Conservation (phyloP, 495 filamentous ascomycete genomes). For the Neurospora sp. region DNA sequence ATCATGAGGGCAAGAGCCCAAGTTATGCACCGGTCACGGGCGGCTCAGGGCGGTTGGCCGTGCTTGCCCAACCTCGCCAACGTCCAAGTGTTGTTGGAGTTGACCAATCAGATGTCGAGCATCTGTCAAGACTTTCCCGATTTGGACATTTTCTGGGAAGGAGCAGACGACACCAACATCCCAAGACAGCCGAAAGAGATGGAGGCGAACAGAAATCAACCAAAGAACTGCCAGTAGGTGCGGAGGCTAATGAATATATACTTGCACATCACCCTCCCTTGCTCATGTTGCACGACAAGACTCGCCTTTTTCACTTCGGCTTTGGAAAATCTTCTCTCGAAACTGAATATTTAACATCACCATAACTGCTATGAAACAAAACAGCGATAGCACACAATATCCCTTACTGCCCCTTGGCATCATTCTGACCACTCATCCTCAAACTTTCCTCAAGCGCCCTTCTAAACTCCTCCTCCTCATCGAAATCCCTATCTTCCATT, state of each 20-base stretch:
- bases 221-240: too few species aligned
- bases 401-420: not conserved
- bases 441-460: constrained; percentile 39
- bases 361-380: not conserved
- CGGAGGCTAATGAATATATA: not conserved
- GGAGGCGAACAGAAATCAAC: too few species aligned
- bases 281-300: not conserved
- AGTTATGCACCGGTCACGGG: not conserved
- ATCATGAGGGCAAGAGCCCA: not conserved
- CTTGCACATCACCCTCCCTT: not conserved
- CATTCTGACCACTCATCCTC: constrained; percentile 11
- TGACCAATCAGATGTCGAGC: not conserved
- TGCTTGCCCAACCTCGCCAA: not conserved
- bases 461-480: constrained; percentile 35
- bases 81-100: not conserved
- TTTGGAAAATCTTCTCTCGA: not conserved
- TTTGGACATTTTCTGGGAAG: not conserved
- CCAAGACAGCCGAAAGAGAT: too few species aligned
- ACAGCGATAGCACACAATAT: not conserved
- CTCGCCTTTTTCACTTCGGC: not conserved
- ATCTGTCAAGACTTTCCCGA: not conserved
- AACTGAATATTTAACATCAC: not conserved
- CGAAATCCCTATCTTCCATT: constrained; percentile 16
- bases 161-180: too few species aligned
- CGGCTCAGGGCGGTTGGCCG: not conserved